Conservation (phyloP, 495 filamentous ascomycete genomes). For the Amorphotheca resinae region DNA sequence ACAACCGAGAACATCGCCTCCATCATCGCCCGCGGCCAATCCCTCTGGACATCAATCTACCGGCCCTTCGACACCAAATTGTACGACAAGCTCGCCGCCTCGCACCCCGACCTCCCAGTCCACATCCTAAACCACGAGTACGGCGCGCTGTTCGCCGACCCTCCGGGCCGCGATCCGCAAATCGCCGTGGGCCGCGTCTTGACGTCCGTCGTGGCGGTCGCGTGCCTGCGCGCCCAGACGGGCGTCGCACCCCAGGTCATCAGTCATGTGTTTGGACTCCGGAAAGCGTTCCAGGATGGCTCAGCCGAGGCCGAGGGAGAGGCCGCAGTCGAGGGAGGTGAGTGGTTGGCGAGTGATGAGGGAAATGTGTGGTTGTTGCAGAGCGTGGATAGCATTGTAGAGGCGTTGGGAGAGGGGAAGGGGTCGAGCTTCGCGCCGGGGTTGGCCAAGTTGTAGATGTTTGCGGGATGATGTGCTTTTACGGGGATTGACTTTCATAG, state of each 20-base stretch:
- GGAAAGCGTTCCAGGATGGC: slow-evolving; percentile 61
- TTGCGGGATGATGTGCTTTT: too few relatives aligned
- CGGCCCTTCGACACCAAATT: slow-evolving; percentile 57
- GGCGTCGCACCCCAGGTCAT: slow-evolving; percentile 69
- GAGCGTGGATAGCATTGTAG: slow-evolving; percentile 55
- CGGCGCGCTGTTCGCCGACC: slow-evolving; percentile 55
- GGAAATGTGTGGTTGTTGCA: slow-evolving; percentile 60
- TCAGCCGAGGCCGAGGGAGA: slow-evolving; percentile 40
- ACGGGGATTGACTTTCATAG: too few relatives aligned
- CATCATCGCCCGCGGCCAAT: slow-evolving; percentile 41
- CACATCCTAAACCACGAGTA: slow-evolving; percentile 61
- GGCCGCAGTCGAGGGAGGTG: slow-evolving; percentile 35
- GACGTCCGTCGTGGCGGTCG: slow-evolving; percentile 56
- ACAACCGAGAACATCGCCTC: slow-evolving; percentile 31
- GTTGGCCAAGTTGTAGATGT: slow-evolving; percentile 15
- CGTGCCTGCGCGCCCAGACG: slow-evolving; percentile 58
- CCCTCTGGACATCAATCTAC: slow-evolving; percentile 64
- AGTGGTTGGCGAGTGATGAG: slow-evolving; percentile 60
- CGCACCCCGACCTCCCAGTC: slow-evolving; percentile 70
- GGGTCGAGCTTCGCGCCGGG: slow-evolving; percentile 50
- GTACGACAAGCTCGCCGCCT: slow-evolving; percentile 47
- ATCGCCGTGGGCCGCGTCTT: slow-evolving; percentile 46
- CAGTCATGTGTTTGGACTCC: slow-evolving; percentile 60
- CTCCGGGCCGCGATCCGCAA: slow-evolving; percentile 24
- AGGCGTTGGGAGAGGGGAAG: slow-evolving; percentile 43